A percentile compares a stretch with the other conserved stretches of the same genome.
These are phyloP conservation scores for Lactarius trivialis DNA, from an alignment of 768 basidiomycete species.

Conservation along the genomic window DNA sequence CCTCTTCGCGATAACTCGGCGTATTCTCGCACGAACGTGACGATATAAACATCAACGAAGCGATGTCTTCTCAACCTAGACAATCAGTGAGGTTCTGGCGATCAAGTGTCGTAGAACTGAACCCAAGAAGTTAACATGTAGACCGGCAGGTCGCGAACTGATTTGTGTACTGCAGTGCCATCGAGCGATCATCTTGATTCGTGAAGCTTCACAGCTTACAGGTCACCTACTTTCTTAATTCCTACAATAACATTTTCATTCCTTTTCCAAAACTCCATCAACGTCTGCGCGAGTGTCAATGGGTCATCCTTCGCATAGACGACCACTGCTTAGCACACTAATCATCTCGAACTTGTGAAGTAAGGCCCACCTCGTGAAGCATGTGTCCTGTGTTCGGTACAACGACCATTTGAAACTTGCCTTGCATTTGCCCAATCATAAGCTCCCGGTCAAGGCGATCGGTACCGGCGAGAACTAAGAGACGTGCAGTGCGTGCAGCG, in stretches of 20 bases:
- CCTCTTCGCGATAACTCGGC: not conserved
- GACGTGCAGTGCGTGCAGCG: constrained; percentile 65
- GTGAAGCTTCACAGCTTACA: constrained; percentile 18
- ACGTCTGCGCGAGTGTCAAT: constrained; percentile 63
- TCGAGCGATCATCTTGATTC: not conserved
- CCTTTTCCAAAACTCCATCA: constrained; percentile 86
- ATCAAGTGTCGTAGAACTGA: not conserved
- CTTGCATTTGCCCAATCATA: constrained; percentile 83
- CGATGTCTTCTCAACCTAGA: not conserved
- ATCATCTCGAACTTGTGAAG: not conserved
- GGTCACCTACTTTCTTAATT: constrained; percentile 52
- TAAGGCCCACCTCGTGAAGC: constrained; percentile 72
- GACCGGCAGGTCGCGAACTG: not conserved
- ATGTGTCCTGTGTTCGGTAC: constrained; percentile 87
- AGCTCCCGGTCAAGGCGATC: constrained; percentile 89
- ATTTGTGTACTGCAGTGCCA: not conserved
- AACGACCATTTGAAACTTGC: constrained; percentile 91
- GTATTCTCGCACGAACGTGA: not conserved
- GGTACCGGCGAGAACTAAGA: constrained; percentile 87
- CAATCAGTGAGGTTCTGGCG: not conserved
- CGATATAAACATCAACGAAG: not conserved
- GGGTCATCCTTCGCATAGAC: constrained; percentile 71
- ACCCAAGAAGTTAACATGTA: not conserved
- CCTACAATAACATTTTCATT: constrained; percentile 68
- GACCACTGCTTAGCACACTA: not conserved